These are phyloP conservation scores for Serendipita sp. DNA, from an alignment of 768 basidiomycete genomes.

Conservation along the genomic window DNA sequence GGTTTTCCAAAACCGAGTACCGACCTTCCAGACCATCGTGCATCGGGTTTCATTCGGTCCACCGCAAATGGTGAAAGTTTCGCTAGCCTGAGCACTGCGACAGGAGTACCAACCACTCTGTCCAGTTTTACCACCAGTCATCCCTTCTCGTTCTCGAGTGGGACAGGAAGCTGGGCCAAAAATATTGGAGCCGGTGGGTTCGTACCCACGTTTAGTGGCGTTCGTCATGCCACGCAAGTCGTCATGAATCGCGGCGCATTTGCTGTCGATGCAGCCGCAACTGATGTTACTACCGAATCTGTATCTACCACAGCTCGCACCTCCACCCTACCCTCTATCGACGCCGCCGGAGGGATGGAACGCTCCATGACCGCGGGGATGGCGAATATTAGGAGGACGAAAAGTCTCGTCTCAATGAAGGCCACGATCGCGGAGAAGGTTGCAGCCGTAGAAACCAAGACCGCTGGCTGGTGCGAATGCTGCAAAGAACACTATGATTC, in stretches of 20 bases:
- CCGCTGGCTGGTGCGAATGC: conserved; percentile 96
- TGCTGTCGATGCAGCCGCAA: not conserved
- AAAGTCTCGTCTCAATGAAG: conserved; percentile 54
- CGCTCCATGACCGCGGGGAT: not conserved
- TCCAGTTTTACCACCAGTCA: not conserved
- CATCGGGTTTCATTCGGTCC: not conserved
- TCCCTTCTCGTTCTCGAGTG: not conserved
- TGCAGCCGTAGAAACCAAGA: conserved; percentile 68
- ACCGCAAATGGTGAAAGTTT: not conserved
- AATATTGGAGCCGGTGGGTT: not conserved
- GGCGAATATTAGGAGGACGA: conserved; percentile 32
- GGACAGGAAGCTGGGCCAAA: not conserved
- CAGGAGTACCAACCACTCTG: not conserved
- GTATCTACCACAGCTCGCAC: not conserved
- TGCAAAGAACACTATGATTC: conserved; percentile 82
- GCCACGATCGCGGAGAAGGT: conserved; percentile 31
- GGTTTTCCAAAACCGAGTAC: not conserved
- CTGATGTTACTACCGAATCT: not conserved
- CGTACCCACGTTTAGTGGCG: not conserved
- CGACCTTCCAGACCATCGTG: not conserved
- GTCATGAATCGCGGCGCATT: conserved; percentile 4
- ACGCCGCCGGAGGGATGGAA: not conserved
- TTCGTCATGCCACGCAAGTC: conserved; percentile 1
- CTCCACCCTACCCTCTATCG: not conserved
- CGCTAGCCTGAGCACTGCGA: not conserved